Evolutionary conservation across 805 yeast genomes (phyloP).

Genomic region (Nakazawaea wyomingensis): DNA sequence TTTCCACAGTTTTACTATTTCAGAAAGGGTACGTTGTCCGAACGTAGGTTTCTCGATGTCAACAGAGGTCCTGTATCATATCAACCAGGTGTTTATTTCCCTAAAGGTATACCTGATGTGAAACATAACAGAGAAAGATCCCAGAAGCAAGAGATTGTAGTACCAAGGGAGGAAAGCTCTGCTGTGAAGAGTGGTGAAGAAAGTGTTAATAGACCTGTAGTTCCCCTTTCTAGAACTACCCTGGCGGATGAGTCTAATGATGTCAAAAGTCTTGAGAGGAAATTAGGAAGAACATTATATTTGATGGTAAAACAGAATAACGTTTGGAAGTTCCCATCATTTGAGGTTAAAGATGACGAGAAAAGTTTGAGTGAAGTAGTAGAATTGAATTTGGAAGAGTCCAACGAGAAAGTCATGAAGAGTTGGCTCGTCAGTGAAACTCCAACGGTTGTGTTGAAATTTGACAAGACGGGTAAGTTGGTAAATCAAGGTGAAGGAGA

Average conservation of each 20-base stretch:
- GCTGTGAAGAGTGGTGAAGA: conserved; percentile 31
- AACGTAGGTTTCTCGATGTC: conserved; percentile 68
- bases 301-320: conserved; percentile 50
- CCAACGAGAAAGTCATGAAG: conserved; percentile 75
- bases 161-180: conserved; percentile 56
- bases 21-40: conserved; percentile 84
- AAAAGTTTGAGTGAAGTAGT: conserved; percentile 68
- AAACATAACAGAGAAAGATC: conserved; percentile 88
- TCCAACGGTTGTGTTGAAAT: conserved; percentile 70
- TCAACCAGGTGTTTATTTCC: conserved; percentile 72
- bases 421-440: conserved; percentile 89
- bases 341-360: conserved; percentile 36
- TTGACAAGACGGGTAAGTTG: conserved; percentile 24
- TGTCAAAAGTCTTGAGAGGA: conserved; percentile 67
- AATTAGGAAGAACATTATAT: conserved; percentile 74
- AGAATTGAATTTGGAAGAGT: conserved; percentile 58
- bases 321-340: conserved; percentile 79
- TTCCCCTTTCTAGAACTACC: conserved; percentile 66
- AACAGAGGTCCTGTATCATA: conserved; percentile 72
- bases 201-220: conserved; percentile 63
- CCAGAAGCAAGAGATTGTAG: conserved; percentile 65
- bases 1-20: conserved; percentile 92
- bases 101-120: conserved; percentile 80
- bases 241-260: conserved; percentile 69
- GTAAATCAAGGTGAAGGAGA: conserved; percentile 18